Conservation (phyloP, 441 rosid genomes). For the Melianthus villosus region DNA sequence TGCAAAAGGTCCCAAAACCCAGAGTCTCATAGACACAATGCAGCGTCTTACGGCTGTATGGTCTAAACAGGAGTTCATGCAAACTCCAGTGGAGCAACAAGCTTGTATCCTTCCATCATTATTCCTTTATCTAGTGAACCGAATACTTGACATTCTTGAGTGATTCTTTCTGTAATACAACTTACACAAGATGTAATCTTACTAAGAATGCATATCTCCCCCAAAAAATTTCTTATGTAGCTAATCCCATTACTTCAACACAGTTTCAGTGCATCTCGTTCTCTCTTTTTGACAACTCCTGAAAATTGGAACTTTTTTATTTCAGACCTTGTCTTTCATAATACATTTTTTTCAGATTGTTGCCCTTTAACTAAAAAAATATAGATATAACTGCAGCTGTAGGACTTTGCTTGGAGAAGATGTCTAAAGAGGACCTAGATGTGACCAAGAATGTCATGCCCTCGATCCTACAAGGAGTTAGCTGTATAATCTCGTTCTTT, state of each 20-base stretch:
- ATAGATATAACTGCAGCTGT: conserved; percentile 80
- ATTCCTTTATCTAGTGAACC: no score
- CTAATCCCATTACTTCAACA: no score
- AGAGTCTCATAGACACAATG: conserved; percentile 39
- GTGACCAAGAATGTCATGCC: conserved; percentile 63
- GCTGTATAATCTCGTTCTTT: conserved; percentile 37
- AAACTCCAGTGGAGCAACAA: conserved; percentile 75
- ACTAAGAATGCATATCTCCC: no score
- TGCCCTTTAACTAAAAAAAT: conserved; percentile 21
- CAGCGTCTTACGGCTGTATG: conserved; percentile 54
- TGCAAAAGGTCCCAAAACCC: conserved; percentile 21
- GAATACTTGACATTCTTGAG: no score
- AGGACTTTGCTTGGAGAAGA: conserved; percentile 79
- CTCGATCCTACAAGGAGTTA: conserved; percentile 85
- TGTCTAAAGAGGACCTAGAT: conserved; percentile 77
- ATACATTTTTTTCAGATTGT: conserved; percentile 12
- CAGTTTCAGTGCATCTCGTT: no score
- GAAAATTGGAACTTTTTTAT: no score
- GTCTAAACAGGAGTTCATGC: conserved; percentile 69
- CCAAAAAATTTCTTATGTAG: no score
- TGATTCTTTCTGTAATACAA: no score
- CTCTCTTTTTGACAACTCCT: no score
- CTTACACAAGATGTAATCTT: no score
- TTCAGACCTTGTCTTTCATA: no score
- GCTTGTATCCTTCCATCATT: conserved; percentile 62